Evolutionary conservation across 306 rosid species (phyloP).

Genomic region (Quercus bicolor): DNA sequence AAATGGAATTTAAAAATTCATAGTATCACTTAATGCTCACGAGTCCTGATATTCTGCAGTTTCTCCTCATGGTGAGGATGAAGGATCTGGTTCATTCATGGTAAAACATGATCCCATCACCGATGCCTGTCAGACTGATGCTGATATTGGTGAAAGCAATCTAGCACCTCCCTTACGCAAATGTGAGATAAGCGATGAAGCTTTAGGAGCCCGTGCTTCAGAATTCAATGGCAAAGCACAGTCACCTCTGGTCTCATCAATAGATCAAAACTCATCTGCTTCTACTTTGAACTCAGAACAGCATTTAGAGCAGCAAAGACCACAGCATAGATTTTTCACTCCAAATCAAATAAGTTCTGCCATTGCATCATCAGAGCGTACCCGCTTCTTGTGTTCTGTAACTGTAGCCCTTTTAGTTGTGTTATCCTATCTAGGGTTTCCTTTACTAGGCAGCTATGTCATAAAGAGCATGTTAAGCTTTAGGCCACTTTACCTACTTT

Average conservation of each 20-base stretch:
- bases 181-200: conserved; percentile 13
- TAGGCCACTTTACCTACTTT: conserved; percentile 61
- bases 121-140: conserved; percentile 14
- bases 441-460: conserved; percentile 33
- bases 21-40: conserved; percentile 5
- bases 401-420: conserved; percentile 51
- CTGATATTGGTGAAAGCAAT: conserved; percentile 12
- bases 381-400: conserved; percentile 50
- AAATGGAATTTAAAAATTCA: neutral
- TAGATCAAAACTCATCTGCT: conserved; percentile 19
- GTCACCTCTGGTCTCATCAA: neutral
- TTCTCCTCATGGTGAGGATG: conserved; percentile 27
- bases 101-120: conserved; percentile 18
- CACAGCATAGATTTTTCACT: conserved; percentile 22
- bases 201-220: conserved; percentile 18
- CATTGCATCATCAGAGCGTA: conserved; percentile 46
- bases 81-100: conserved; percentile 25
- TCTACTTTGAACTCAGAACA: conserved; percentile 27
- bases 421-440: conserved; percentile 43
- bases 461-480: conserved; percentile 37
- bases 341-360: conserved; percentile 47
- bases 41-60: conserved; percentile 29
- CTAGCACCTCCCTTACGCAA: conserved; percentile 12
- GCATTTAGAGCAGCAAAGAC: neutral
- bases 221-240: conserved; percentile 25